Evolutionary conservation across 352 stramenopile genomes (phyloP).

Genomic region (Globisporangium cederbergense): DNA sequence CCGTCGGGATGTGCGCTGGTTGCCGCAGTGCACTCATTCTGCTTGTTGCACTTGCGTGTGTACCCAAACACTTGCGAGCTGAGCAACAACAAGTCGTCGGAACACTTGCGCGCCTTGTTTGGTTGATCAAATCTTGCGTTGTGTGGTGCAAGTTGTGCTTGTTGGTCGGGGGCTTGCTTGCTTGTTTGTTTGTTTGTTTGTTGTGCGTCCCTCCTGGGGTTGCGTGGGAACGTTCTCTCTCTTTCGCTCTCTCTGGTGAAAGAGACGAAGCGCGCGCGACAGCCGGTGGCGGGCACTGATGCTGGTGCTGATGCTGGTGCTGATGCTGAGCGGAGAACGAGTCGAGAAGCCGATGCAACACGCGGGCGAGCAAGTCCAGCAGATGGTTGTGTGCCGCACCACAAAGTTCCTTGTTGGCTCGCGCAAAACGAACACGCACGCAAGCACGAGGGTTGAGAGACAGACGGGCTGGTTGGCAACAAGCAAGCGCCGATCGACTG

Average conservation of each 20-base stretch:
- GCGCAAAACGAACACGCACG: neutral
- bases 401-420: neutral
- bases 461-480: neutral
- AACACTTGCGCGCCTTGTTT: neutral
- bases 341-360: neutral
- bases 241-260: slow-evolving; percentile 10
- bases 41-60: neutral
- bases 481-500: neutral
- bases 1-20: neutral
- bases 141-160: slow-evolving; percentile 2
- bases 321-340: neutral
- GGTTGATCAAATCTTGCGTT: neutral
- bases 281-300: neutral
- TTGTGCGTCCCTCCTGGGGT: slow-evolving; percentile 1
- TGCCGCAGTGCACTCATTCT: neutral
- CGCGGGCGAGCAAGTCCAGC: slow-evolving; percentile 1
- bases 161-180: neutral
- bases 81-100: neutral
- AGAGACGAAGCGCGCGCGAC: slow-evolving; percentile 4
- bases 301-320: slow-evolving; percentile 2
- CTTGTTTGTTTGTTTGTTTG: neutral
- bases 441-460: neutral
- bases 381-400: neutral
- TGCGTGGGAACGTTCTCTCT: slow-evolving; percentile 11
- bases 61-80: neutral